Evolutionary conservation across 2,329 filamentous ascomycete species (phyloP).

Genomic region (Aspergillus quadrilineatus): DNA sequence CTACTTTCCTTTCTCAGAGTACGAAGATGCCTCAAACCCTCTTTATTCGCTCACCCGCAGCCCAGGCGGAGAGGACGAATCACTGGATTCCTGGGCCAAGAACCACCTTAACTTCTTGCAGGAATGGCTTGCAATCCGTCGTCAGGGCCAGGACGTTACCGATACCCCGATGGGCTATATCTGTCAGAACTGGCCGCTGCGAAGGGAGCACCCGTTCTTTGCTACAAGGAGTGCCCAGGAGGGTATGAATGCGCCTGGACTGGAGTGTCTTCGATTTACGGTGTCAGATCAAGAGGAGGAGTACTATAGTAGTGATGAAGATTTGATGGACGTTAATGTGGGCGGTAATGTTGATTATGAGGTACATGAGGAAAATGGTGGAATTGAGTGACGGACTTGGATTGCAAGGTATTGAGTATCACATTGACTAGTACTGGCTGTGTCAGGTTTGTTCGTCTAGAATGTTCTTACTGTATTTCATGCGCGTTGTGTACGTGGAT

Average conservation of each 20-base stretch:
- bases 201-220: constrained; percentile 31
- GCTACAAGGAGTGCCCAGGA: not conserved
- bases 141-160: constrained; percentile 36
- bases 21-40: constrained; percentile 10
- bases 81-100: constrained; percentile 5
- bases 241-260: not conserved
- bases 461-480: no score
- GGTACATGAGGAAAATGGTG: not conserved
- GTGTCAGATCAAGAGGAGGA: constrained; percentile 2
- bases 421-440: not conserved
- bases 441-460: not conserved
- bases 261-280: constrained; percentile 1
- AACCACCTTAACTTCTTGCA: constrained; percentile 31
- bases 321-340: not conserved
- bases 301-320: constrained; percentile 13
- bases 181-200: constrained; percentile 29
- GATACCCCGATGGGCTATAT: constrained; percentile 40
- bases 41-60: not conserved
- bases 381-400: not conserved
- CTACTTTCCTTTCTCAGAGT: constrained; percentile 45
- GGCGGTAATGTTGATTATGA: not conserved
- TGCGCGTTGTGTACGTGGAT: no score
- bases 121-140: constrained; percentile 34
- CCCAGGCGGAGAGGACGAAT: not conserved
- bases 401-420: no score